Base-by-base conservation (phyloP, 2,329 filamentous ascomycete species). In the Incumbomyces lentus region DNA sequence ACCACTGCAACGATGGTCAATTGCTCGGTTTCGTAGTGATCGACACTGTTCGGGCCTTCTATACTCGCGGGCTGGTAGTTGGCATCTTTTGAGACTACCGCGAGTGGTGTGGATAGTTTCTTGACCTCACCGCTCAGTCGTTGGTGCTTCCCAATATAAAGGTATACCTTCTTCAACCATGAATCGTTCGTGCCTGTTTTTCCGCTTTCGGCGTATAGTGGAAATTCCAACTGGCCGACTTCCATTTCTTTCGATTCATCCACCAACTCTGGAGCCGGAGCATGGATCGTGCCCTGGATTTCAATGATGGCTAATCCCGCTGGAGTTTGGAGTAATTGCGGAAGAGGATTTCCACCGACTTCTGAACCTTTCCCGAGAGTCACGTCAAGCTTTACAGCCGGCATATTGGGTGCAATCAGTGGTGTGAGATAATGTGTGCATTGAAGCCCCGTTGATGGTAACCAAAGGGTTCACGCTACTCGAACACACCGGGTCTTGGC, bases 111-210 rank as follows among this genome's bases (percentile, higher is more conserved):
- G 5, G 76, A 75, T 41, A 96, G 67, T 66, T 88, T 94, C 72
- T 88, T 94, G 40, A 94, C 81, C 64, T 96, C 88, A 2, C 92
- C 92, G 1, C 81, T 85, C 60, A 96, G 75, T 50, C 89, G 76
- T 68, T 96, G 92, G 62, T 95, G 84, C 59, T 82, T 78, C 5
- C 90, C 92, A 3, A 96, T 77, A 61, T 90, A 95, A 40, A 96
- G 69, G 60, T 94, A 86, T 22, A 90, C 87, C 31, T 79, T 75
- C 66, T 88, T 93, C 85, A 90, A 94, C 89, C 89, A 95, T 8
- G 75, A 76, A 0, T 78, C 81, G 56, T 78, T 75, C 13, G 69
- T 70, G 0, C 63, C 57, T 38, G 70, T 69, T 56, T 78, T 74
- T 12, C 70, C 70, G 0, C 63, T 56, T 41, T 69, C 68, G 39